Evolutionary conservation across 2,329 filamentous ascomycete species (phyloP).

Genomic region (Aphanocladium album): DNA sequence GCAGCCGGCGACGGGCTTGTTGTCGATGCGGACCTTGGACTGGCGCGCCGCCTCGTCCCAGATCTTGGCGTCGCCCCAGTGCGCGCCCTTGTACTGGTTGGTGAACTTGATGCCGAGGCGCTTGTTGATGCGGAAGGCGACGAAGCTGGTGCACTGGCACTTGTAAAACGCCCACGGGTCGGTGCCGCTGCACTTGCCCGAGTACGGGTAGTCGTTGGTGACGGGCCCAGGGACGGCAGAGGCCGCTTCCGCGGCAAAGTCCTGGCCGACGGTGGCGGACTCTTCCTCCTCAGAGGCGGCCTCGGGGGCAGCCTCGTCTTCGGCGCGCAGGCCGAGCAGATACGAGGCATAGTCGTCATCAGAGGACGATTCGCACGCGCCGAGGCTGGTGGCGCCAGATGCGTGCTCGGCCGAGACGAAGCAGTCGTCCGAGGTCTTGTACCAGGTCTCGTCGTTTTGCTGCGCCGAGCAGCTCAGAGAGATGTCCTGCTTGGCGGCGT

Average conservation of each 20-base stretch:
- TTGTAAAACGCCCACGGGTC: conserved; percentile 18
- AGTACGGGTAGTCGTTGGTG: conserved; percentile 20
- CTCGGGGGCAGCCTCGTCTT: neutral
- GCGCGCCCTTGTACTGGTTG: conserved; percentile 18
- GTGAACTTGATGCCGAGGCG: conserved; percentile 18
- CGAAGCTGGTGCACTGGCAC: conserved; percentile 20
- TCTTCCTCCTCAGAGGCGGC: neutral
- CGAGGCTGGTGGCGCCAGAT: neutral
- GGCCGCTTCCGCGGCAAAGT: neutral
- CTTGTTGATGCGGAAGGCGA: conserved; percentile 20
- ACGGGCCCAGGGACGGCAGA: conserved; percentile 13
- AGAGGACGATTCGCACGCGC: neutral
- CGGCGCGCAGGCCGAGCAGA: neutral
- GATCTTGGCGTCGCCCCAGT: conserved; percentile 19
- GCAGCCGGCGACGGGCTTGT: conserved; percentile 14
- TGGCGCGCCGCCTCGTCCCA: conserved; percentile 18
- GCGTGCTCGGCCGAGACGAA: neutral
- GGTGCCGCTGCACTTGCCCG: conserved; percentile 15
- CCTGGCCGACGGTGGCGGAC: neutral
- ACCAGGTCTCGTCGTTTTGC: neutral
- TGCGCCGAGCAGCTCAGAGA: neutral
- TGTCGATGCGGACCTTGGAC: conserved; percentile 13
- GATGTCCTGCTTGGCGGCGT: neutral
- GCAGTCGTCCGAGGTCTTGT: neutral
- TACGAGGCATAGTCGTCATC: neutral